These are phyloP conservation scores for Colletotrichum liaoningense DNA, from an alignment of 2,329 filamentous ascomycete species.

Conservation along the genomic window DNA sequence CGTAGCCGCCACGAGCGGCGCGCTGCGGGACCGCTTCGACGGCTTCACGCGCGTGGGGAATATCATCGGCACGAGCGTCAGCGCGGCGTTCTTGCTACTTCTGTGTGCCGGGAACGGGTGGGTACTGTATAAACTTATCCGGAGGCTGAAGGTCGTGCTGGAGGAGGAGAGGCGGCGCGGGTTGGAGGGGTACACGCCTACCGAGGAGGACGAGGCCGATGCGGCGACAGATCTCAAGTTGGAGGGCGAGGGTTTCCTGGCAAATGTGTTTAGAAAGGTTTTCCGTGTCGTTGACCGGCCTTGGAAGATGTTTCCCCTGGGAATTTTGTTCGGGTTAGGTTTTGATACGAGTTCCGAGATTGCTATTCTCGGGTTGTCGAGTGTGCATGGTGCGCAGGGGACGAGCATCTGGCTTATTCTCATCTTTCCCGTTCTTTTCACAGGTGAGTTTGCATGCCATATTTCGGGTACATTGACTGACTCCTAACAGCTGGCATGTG, in stretches of 20 bases:
- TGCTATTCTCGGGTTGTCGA: constrained; percentile 89
- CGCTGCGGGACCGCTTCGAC: constrained; percentile 83
- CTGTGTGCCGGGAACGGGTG: constrained; percentile 87
- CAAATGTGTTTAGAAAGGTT: constrained; percentile 76
- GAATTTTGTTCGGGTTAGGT: constrained; percentile 88
- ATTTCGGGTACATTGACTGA: constrained; percentile 6
- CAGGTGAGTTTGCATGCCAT: constrained; percentile 61
- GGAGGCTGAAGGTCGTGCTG: constrained; percentile 73
- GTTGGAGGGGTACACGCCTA: constrained; percentile 39
- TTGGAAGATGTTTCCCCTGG: constrained; percentile 97
- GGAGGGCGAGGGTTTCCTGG: constrained; percentile 82
- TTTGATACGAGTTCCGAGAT: constrained; percentile 98
- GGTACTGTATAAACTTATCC: constrained; percentile 83
- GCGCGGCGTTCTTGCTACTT: constrained; percentile 83
- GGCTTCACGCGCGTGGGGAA: constrained; percentile 83
- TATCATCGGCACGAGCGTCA: constrained; percentile 90
- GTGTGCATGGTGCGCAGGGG: constrained; percentile 85
- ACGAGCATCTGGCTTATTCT: constrained; percentile 95
- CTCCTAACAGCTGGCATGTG: constrained; percentile 83
- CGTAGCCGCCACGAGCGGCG: constrained; percentile 90
- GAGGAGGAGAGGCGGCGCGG: constrained; percentile 45
- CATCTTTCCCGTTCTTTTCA: constrained; percentile 91
- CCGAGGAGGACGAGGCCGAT: constrained; percentile 42
- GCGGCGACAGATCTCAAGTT: constrained; percentile 70
- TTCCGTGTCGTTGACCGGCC: constrained; percentile 81